These are phyloP conservation scores for Diaporthe humulicola DNA, from an alignment of 2,329 filamentous ascomycete species.

Conservation along the genomic window DNA sequence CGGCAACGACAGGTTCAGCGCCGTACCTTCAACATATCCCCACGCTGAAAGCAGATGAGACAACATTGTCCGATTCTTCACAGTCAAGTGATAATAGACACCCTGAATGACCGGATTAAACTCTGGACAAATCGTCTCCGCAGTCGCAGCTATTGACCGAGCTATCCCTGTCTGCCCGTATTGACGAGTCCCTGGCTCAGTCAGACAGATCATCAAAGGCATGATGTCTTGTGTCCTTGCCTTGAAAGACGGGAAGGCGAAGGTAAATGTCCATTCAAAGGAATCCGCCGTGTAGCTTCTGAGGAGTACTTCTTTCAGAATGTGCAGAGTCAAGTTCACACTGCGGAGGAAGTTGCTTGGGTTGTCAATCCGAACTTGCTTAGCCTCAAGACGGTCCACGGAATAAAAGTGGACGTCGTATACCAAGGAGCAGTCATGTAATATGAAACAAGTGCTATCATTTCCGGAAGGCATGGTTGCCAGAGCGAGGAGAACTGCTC, in stretches of 20 bases:
- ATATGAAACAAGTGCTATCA: neutral
- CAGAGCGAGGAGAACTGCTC: neutral
- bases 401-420: neutral
- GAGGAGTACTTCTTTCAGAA: neutral
- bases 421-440: neutral
- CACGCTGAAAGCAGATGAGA: neutral
- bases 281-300: no score
- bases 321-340: neutral
- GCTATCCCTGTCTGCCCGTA: neutral
- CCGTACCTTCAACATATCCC: no score
- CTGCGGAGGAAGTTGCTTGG: neutral
- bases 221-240: neutral
- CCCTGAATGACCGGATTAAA: neutral
- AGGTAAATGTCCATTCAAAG: neutral
- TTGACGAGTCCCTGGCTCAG: no score
- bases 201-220: neutral
- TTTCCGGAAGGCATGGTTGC: neutral
- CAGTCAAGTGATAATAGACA: neutral
- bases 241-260: neutral
- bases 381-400: neutral
- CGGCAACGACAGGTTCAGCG: no score
- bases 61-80: neutral
- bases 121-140: neutral
- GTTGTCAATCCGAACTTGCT: neutral
- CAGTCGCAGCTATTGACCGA: neutral